These are phyloP conservation scores for Colletotrichum sp. DNA, from an alignment of 2,329 filamentous ascomycete genomes.

Conservation along the genomic window DNA sequence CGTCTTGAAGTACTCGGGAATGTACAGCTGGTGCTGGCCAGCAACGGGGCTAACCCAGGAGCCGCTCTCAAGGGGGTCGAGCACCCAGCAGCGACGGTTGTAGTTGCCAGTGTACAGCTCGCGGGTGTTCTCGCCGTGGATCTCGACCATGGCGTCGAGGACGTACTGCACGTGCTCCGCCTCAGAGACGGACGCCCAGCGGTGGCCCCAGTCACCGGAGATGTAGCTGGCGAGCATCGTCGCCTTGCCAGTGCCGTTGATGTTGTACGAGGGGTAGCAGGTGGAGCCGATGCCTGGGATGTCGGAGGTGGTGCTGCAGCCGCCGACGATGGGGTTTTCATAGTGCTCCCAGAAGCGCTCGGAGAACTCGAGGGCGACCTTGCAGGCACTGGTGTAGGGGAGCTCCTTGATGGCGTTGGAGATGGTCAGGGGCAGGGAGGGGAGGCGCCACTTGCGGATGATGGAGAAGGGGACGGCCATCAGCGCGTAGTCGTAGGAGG, in stretches of 20 bases:
- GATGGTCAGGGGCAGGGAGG: slow-evolving; percentile 46
- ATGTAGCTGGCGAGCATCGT: slow-evolving; percentile 66
- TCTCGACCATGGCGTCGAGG: slow-evolving; percentile 69
- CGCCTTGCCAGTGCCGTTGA: slow-evolving; percentile 68
- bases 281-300: slow-evolving; percentile 66
- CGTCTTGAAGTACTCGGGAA: slow-evolving; percentile 76
- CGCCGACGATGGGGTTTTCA: slow-evolving; percentile 63
- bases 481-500: slow-evolving; percentile 70
- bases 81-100: slow-evolving; percentile 69
- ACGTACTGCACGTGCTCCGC: slow-evolving; percentile 67
- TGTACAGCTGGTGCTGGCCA: slow-evolving; percentile 71
- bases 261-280: slow-evolving; percentile 71
- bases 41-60: slow-evolving; percentile 66
- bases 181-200: slow-evolving; percentile 45
- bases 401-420: slow-evolving; percentile 52
- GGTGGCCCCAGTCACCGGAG: slow-evolving; percentile 41
- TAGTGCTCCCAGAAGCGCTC: slow-evolving; percentile 65
- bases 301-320: slow-evolving; percentile 61
- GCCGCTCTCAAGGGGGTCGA: slow-evolving; percentile 65
- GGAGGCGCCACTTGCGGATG: slow-evolving; percentile 66
- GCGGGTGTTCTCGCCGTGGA: slow-evolving; percentile 65
- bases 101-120: slow-evolving; percentile 70
- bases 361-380: slow-evolving; percentile 70
- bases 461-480: slow-evolving; percentile 69
- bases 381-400: slow-evolving; percentile 52